Conservation (phyloP, 164 flowering plant genomes). For the Vitis vinifera region DNA sequence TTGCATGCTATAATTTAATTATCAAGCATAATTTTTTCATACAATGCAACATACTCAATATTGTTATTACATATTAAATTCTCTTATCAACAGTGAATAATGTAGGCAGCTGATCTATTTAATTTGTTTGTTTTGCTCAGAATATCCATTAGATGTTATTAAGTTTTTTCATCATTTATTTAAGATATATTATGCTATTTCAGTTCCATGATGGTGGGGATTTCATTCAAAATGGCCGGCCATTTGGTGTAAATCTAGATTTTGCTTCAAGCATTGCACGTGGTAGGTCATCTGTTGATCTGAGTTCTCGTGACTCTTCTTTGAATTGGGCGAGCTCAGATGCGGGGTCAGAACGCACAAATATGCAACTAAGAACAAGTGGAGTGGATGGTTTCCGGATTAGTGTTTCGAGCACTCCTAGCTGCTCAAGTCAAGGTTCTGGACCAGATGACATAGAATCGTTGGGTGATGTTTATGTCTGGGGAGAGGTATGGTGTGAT, state of each 20-base stretch:
- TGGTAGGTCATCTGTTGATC: constrained; percentile 46
- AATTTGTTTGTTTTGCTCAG: too few relatives aligned
- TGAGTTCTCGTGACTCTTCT: constrained; percentile 30
- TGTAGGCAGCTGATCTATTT: too few relatives aligned
- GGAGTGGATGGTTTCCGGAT: constrained; percentile 72
- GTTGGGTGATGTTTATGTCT: constrained; percentile 90
- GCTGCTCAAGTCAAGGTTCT: constrained; percentile 85
- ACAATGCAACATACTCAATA: too few relatives aligned
- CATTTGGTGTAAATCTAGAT: constrained; percentile 47
- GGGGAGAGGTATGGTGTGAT: constrained; percentile 89
- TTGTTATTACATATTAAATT: too few relatives aligned
- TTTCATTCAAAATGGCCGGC: constrained; percentile 30
- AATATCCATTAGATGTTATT: too few relatives aligned
- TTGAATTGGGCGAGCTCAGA: constrained; percentile 56
- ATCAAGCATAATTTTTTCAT: too few relatives aligned
- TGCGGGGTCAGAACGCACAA: constrained; percentile 80
- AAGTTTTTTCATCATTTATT: too few relatives aligned
- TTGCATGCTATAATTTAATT: too few relatives aligned
- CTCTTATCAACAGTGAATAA: too few relatives aligned
- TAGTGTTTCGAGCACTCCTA: constrained; percentile 90
- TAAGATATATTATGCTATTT: background rate
- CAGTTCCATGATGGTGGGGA: constrained; percentile 44
- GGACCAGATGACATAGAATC: constrained; percentile 95
- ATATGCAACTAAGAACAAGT: constrained; percentile 81
- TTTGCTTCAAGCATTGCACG: constrained; percentile 36